These are phyloP conservation scores for Neurospora sp. DNA, from an alignment of 2,329 filamentous ascomycete genomes.

Conservation along the genomic window DNA sequence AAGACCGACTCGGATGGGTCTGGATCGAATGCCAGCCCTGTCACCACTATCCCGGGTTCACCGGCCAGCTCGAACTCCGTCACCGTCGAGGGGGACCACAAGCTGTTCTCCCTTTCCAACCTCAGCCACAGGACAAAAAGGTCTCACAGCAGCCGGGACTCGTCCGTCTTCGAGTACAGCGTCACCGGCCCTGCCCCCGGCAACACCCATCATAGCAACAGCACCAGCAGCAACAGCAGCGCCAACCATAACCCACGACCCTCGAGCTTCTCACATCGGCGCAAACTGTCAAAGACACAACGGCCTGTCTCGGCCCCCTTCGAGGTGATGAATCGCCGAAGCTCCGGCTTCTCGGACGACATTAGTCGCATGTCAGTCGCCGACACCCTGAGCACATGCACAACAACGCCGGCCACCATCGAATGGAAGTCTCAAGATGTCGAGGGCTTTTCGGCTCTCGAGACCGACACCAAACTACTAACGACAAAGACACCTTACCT, in stretches of 20 bases:
- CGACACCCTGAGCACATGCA: slow-evolving; percentile 17
- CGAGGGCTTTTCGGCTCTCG: slow-evolving; percentile 34
- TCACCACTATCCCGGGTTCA: slow-evolving; percentile 11
- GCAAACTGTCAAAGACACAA: slow-evolving; percentile 16
- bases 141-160: slow-evolving; percentile 13
- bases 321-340: slow-evolving; percentile 19
- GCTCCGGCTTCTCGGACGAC: slow-evolving; percentile 22
- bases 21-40: slow-evolving; percentile 8
- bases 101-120: slow-evolving; percentile 14
- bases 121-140: slow-evolving; percentile 13
- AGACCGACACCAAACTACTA: slow-evolving; percentile 36
- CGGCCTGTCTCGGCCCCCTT: slow-evolving; percentile 15
- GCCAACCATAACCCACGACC: neutral
- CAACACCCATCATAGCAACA: neutral
- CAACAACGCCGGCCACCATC: slow-evolving; percentile 21
- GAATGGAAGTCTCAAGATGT: slow-evolving; percentile 25
- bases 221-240: slow-evolving; percentile 5
- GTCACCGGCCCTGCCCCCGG: slow-evolving; percentile 2
- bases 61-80: slow-evolving; percentile 9
- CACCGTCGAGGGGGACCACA: slow-evolving; percentile 9
- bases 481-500: slow-evolving; percentile 40
- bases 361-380: slow-evolving; percentile 16
- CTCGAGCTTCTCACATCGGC: slow-evolving; percentile 6
- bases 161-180: neutral
- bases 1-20: slow-evolving; percentile 10